Conservation (phyloP, 1,284 basidiomycete species). For the Sparassis latifolia region DNA sequence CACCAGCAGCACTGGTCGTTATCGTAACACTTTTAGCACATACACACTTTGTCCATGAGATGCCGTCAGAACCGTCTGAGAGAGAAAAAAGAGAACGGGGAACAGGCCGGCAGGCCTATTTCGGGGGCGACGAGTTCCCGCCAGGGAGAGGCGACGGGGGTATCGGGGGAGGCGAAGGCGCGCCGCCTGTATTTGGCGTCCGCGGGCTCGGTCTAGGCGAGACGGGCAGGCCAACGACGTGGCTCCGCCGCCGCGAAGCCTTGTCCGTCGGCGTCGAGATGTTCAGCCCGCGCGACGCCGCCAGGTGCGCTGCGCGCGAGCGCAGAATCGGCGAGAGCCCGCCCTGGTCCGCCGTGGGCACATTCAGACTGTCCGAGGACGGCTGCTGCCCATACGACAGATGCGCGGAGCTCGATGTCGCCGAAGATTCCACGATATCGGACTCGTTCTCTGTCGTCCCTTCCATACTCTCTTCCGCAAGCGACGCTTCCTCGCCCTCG, state of each 20-base stretch:
- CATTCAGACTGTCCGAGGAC: constrained; percentile 9
- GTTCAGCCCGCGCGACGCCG: constrained; percentile 66
- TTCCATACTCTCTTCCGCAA: constrained; percentile 67
- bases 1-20: no score
- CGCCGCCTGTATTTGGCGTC: constrained; percentile 5
- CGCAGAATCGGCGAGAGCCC: constrained; percentile 18
- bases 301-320: constrained; percentile 52
- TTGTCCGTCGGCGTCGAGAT: constrained; percentile 44
- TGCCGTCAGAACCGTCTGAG: no score
- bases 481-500: constrained; percentile 59
- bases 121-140: no score
- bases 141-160: constrained; percentile 5
- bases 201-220: constrained; percentile 11
- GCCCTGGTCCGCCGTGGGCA: constrained; percentile 12
- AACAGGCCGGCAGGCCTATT: no score
- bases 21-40: no score
- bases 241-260: constrained; percentile 51
- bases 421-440: constrained; percentile 42
- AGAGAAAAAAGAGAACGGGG: no score
- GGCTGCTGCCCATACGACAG: constrained; percentile 8
- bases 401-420: constrained; percentile 35
- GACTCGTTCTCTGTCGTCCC: constrained; percentile 52
- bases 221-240: constrained; percentile 52
- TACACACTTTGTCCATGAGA: no score
- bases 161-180: constrained; percentile 10